These are phyloP conservation scores for Thinopyrum elongatum DNA, from an alignment of 176 grass and related monocot species.

Conservation along the genomic window DNA sequence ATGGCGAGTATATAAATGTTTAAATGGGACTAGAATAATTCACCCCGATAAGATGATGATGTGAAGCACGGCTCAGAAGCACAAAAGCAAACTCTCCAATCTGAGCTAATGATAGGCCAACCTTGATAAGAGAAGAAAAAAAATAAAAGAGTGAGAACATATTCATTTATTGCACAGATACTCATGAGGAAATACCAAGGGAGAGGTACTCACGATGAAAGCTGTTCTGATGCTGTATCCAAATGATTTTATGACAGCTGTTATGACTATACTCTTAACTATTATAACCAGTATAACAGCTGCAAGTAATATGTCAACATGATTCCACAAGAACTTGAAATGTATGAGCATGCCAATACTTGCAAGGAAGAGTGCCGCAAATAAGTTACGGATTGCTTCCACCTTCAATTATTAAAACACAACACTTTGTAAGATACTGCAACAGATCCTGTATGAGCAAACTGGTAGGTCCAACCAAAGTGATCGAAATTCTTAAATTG, in stretches of 20 bases:
- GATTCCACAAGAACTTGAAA: slow-evolving; percentile 93
- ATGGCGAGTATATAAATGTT: neutral
- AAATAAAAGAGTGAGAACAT: slow-evolving; percentile 25
- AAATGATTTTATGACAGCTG: slow-evolving; percentile 87
- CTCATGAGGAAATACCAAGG: neutral
- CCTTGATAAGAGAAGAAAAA: slow-evolving; percentile 44
- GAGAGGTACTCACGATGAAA: slow-evolving; percentile 74
- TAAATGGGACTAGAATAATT: slow-evolving; percentile 31
- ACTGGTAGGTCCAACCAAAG: neutral
- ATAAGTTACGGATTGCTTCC: slow-evolving; percentile 91
- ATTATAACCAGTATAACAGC: slow-evolving; percentile 97
- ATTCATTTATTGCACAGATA: slow-evolving; percentile 9
- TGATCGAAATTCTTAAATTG: slow-evolving; percentile 7
- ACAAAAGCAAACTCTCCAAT: slow-evolving; percentile 99
- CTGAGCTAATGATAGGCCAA: slow-evolving; percentile 97
- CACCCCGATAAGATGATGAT: slow-evolving; percentile 97
- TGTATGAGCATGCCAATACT: slow-evolving; percentile 99
- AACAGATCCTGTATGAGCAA: slow-evolving; percentile 7
- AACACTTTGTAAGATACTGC: slow-evolving; percentile 6
- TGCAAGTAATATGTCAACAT: slow-evolving; percentile 96
- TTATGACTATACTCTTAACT: slow-evolving; percentile 81
- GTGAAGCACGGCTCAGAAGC: slow-evolving; percentile 91
- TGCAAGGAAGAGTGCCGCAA: slow-evolving; percentile 99
- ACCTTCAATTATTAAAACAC: slow-evolving; percentile 45
- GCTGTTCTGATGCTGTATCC: slow-evolving; percentile 89